Evolutionary conservation across 768 basidiomycete species (phyloP).

Genomic region (Leccinum barrowsii): DNA sequence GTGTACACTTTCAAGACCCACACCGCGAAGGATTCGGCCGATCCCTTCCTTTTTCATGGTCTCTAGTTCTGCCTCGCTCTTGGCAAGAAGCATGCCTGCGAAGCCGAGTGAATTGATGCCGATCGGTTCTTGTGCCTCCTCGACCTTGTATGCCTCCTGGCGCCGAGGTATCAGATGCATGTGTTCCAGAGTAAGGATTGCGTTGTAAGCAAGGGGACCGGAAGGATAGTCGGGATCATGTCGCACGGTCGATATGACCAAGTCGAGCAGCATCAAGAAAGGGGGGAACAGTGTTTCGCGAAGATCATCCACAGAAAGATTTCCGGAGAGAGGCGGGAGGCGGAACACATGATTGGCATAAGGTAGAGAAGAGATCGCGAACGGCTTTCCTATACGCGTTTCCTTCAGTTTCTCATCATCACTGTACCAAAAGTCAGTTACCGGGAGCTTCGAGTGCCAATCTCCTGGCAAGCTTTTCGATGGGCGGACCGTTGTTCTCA

Average conservation of each 20-base stretch:
- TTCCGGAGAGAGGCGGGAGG: conserved; percentile 24
- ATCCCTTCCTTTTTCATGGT: conserved; percentile 63
- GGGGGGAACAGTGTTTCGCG: conserved; percentile 51
- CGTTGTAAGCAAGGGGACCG: conserved; percentile 77
- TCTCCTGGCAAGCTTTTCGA: conserved; percentile 65
- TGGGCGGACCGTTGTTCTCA: conserved; percentile 63
- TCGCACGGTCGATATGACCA: conserved; percentile 69
- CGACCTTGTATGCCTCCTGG: conserved; percentile 53
- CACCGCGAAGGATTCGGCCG: conserved; percentile 56
- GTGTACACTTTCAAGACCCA: conserved; percentile 65
- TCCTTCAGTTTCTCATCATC: conserved; percentile 1
- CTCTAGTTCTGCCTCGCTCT: conserved; percentile 73
- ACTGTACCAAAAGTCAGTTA: conserved; percentile 3
- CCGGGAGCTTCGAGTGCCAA: conserved; percentile 48
- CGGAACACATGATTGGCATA: conserved; percentile 82
- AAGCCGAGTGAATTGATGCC: conserved; percentile 87
- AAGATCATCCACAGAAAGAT: conserved; percentile 38
- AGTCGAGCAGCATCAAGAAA: conserved; percentile 74
- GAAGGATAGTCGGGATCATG: conserved; percentile 59
- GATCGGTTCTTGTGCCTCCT: conserved; percentile 52
- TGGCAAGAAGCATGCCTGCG: conserved; percentile 85
- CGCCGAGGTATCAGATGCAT: conserved; percentile 82
- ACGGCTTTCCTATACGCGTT: conserved; percentile 57
- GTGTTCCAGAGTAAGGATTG: conserved; percentile 77
- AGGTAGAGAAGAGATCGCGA: conserved; percentile 60